These are phyloP conservation scores for Trifolium subterraneum DNA, from an alignment of 306 rosid species.

Conservation along the genomic window DNA sequence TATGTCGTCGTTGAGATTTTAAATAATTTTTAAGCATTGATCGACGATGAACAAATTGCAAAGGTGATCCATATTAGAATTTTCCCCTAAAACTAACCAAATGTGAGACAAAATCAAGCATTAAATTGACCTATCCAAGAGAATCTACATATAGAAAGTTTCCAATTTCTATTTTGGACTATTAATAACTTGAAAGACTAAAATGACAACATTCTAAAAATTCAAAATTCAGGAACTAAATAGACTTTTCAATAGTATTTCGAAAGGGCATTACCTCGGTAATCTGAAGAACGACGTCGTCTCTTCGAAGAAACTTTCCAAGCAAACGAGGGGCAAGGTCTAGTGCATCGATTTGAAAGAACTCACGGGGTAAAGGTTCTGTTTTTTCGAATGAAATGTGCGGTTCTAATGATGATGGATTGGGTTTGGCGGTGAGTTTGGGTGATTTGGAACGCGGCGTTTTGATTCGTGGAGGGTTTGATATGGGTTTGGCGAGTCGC, in stretches of 20 bases:
- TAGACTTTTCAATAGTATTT: not conserved
- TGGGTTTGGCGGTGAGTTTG: conserved; percentile 37
- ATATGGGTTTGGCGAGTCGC: conserved; percentile 53
- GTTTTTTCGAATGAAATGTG: conserved; percentile 29
- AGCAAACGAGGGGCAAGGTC: conserved; percentile 91
- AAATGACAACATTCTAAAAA: not conserved
- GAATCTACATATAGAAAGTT: not conserved
- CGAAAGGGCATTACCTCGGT: conserved; percentile 60
- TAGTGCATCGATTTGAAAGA: conserved; percentile 77
- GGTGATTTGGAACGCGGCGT: conserved; percentile 40
- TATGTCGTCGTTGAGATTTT: too few species aligned
- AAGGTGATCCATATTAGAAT: too few species aligned
- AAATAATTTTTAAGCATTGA: too few species aligned
- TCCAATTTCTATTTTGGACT: not conserved
- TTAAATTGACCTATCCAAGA: not conserved
- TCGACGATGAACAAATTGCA: too few species aligned
- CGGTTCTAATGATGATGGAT: conserved; percentile 33
- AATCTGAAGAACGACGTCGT: conserved; percentile 84
- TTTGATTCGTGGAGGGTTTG: conserved; percentile 31
- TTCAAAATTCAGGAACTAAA: not conserved
- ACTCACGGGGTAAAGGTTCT: conserved; percentile 55
- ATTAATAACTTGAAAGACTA: not conserved
- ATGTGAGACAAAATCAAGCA: not conserved
- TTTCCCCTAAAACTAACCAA: too few species aligned
- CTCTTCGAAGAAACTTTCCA: conserved; percentile 80